phyloP scores from a whole-genome alignment of 495 filamentous ascomycete species.

The Thermochaetoides thermophila region DNA sequence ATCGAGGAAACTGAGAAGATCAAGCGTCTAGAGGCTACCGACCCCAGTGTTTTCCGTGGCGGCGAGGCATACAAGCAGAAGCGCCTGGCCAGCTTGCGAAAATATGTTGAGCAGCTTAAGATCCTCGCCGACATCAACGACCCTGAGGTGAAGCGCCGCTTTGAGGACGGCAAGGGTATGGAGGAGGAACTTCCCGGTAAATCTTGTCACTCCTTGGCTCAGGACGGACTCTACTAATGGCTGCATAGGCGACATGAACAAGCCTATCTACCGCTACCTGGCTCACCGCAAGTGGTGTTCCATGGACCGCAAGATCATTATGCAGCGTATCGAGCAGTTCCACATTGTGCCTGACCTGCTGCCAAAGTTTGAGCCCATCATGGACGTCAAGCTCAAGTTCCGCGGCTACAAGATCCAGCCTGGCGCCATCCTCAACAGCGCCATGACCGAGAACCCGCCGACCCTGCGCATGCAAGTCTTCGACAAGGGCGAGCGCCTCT shows the following conservation, averaged over 20 bases:
- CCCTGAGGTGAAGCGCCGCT: slow-evolving; percentile 81
- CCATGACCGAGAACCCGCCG: slow-evolving; percentile 50
- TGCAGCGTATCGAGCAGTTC: slow-evolving; percentile 82
- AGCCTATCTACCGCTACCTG: slow-evolving; percentile 88
- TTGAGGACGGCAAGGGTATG: slow-evolving; percentile 83
- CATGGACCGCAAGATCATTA: slow-evolving; percentile 55
- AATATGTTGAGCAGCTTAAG: slow-evolving; percentile 67
- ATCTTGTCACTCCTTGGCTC: no score
- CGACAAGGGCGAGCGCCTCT: slow-evolving; percentile 61
- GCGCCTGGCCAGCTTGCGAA: slow-evolving; percentile 52
- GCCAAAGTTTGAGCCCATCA: slow-evolving; percentile 60
- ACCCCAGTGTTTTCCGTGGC: slow-evolving; percentile 40
- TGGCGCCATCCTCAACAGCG: slow-evolving; percentile 62
- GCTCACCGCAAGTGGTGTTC: slow-evolving; percentile 73
- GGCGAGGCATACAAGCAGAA: slow-evolving; percentile 48
- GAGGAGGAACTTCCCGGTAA: no score
- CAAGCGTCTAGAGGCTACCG: slow-evolving; percentile 39
- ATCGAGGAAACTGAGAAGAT: slow-evolving; percentile 44
- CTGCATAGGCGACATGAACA: slow-evolving; percentile 71
- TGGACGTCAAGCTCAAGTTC: slow-evolving; percentile 71
- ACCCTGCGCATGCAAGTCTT: slow-evolving; percentile 75
- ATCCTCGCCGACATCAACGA: slow-evolving; percentile 92
- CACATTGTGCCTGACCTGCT: slow-evolving; percentile 88
- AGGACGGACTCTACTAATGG: no score
- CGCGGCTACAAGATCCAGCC: slow-evolving; percentile 48